A percentile compares a stretch with the other conserved stretches of the same genome.
Conservation (phyloP, 2,329 filamentous ascomycete genomes). For the Venturia pyrina region DNA sequence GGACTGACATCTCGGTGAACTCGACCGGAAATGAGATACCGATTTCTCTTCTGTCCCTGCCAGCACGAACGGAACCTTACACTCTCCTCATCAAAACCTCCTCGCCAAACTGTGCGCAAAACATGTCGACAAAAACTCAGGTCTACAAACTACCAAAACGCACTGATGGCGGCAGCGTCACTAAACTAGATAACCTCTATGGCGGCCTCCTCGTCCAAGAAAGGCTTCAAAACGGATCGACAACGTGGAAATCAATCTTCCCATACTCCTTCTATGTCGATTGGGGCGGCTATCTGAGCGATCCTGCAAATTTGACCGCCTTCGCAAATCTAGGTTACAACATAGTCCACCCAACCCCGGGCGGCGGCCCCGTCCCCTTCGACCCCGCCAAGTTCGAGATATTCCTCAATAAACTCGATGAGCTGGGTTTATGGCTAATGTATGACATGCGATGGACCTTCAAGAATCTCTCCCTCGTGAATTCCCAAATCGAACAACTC, state of each 20-base stretch:
- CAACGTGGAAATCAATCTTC: conserved; percentile 26
- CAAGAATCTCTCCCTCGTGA: conserved; percentile 28
- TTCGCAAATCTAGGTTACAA: conserved; percentile 38
- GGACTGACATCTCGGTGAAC: conserved; percentile 25
- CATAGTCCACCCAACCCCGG: conserved; percentile 35
- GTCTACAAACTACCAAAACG: conserved; percentile 34
- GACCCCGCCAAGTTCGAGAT: conserved; percentile 24
- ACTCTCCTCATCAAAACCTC: conserved; percentile 26
- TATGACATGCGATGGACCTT: conserved; percentile 37
- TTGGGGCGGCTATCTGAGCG: conserved; percentile 29
- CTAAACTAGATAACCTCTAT: conserved; percentile 38
- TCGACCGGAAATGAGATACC: conserved; percentile 26
- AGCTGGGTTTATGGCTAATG: conserved; percentile 36
- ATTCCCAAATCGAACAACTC: conserved; percentile 27
- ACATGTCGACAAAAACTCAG: conserved; percentile 26
- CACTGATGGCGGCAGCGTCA: conserved; percentile 33
- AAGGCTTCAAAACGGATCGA: conserved; percentile 16
- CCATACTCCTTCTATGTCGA: conserved; percentile 37
- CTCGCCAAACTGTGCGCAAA: conserved; percentile 22
- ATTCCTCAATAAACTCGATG: conserved; percentile 35
- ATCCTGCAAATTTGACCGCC: conserved; percentile 25
- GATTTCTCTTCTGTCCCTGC: conserved; percentile 25
- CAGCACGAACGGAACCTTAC: conserved; percentile 27
- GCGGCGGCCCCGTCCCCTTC: conserved; percentile 30
- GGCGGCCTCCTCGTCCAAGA: conserved; percentile 34